Conservation (phyloP, 2,329 filamentous ascomycete genomes). For the Fusarium sp. region DNA sequence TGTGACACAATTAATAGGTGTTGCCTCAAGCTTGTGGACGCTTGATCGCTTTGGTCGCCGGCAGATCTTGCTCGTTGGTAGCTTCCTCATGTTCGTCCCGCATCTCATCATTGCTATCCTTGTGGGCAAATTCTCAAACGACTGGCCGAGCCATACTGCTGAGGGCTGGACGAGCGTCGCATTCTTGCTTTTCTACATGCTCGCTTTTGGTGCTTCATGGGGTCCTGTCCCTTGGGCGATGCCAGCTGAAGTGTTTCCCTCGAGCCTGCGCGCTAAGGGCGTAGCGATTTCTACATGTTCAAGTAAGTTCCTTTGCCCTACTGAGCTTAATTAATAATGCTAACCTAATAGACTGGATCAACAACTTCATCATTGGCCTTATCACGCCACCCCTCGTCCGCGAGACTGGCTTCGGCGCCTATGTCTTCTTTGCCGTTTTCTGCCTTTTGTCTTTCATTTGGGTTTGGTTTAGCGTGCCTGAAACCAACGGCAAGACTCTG, state of each 20-base stretch:
- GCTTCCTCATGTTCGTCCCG: slow-evolving; percentile 48
- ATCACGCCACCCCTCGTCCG: slow-evolving; percentile 64
- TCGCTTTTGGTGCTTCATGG: slow-evolving; percentile 72
- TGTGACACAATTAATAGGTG: slow-evolving; percentile 53
- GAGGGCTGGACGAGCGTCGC: slow-evolving; percentile 52
- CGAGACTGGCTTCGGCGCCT: slow-evolving; percentile 65
- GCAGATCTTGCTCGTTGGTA: slow-evolving; percentile 48
- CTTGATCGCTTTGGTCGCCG: slow-evolving; percentile 52
- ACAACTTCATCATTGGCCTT: slow-evolving; percentile 71
- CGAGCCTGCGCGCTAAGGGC: slow-evolving; percentile 73
- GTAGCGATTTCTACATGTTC: slow-evolving; percentile 71
- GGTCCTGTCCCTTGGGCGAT: slow-evolving; percentile 66
- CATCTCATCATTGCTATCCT: slow-evolving; percentile 49
- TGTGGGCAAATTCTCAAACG: slow-evolving; percentile 44
- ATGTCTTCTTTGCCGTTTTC: slow-evolving; percentile 72
- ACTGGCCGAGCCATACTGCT: slow-evolving; percentile 47
- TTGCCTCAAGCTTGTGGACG: slow-evolving; percentile 63
- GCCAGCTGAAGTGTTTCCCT: slow-evolving; percentile 73
- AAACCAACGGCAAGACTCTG: slow-evolving; percentile 69
- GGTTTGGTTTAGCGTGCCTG: slow-evolving; percentile 68
- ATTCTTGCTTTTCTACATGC: slow-evolving; percentile 67
- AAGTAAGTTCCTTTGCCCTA: slow-evolving; percentile 49
- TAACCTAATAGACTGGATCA: slow-evolving; percentile 64
- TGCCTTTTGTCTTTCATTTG: slow-evolving; percentile 69
- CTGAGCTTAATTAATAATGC: not conserved